Evolutionary conservation across 768 basidiomycete species (phyloP).

Genomic region (Antrodiella citrinella): DNA sequence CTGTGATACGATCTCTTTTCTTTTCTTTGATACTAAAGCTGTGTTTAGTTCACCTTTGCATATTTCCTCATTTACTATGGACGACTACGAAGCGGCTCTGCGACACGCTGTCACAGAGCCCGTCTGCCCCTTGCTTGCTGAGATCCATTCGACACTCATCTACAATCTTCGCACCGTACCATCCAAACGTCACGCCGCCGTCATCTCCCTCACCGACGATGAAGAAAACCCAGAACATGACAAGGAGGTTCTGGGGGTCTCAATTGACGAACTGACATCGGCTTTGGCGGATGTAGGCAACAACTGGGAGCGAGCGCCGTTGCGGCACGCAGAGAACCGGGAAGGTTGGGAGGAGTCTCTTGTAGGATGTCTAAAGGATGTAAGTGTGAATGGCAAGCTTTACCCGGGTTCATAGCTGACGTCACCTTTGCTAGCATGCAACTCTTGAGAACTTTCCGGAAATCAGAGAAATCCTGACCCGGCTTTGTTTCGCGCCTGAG

Average conservation of each 20-base stretch:
- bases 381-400: conserved; percentile 34
- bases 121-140: conserved; percentile 71
- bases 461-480: conserved; percentile 62
- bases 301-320: conserved; percentile 75
- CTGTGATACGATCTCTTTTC: background rate
- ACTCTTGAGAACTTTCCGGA: conserved; percentile 64
- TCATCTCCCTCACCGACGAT: conserved; percentile 52
- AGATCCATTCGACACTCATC: conserved; percentile 84
- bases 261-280: conserved; percentile 52
- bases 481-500: conserved; percentile 65
- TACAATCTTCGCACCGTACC: conserved; percentile 82
- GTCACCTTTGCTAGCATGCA: conserved; percentile 49
- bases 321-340: conserved; percentile 65
- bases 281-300: conserved; percentile 79
- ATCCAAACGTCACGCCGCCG: conserved; percentile 67
- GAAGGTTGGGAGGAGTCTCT: conserved; percentile 91
- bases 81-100: conserved; percentile 86
- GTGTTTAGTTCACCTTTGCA: conserved; percentile 70
- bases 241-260: conserved; percentile 42
- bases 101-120: conserved; percentile 65
- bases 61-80: conserved; percentile 82
- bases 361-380: conserved; percentile 83
- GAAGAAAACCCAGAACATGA: conserved; percentile 26
- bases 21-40: too few species aligned
- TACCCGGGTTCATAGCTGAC: conserved; percentile 1